Base-by-base conservation (phyloP, 2,329 filamentous ascomycete genomes). In the Helminthosporium solani region DNA sequence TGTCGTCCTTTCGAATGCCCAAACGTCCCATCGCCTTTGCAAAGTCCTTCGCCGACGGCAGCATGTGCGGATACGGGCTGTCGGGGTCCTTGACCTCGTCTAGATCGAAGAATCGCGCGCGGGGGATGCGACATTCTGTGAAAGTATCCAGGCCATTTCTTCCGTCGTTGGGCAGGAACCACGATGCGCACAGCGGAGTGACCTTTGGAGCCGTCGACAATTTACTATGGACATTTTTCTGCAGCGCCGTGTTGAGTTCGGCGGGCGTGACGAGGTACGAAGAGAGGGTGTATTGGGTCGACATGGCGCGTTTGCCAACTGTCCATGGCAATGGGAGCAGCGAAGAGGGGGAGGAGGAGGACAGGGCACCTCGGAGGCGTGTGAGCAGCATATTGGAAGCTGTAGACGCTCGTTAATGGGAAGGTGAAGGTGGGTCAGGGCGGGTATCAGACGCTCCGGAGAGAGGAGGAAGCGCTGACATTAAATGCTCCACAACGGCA, bases 1-100 rank as follows among this genome's bases (percentile, higher is more conserved):
- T 87, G 57, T 99, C 94, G 56, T 96, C 89, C 52, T 84, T 83
- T 45, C 84, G 82, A 56, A 99, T 94, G 7, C 94, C 94, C 39
- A 99, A 74, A 55, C 87, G 82, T 58, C 87, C 86, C 91, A 99
- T 95, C 33, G 91, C 89, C 43, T 85, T 81, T 35, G 89, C 88
- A 66, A 99, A 97, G 41, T 83, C 79, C 62, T 88, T 84, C 30
- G 88, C 78, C 7, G 81, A 85, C 2, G 94, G 94, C 2, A 99
- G 82, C 94, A 99, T 99, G 70, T 99, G 94, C 7, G 94, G 92
- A 68, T 96, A 97, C 1, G 89, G 87, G 44, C 87, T 95, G 58
- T 84, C 83, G 55, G 85, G 84, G 72, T 99, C 91, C 63, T 94
- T 90, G 66, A 96, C 82, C 61, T 84, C 89, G 72, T 99, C 94